A percentile compares a stretch with the other conserved stretches of the same genome.
These are phyloP conservation scores for Saccharomyces cerevisiae DNA, from an alignment of 805 yeast genomes.

Conservation along the genomic window DNA sequence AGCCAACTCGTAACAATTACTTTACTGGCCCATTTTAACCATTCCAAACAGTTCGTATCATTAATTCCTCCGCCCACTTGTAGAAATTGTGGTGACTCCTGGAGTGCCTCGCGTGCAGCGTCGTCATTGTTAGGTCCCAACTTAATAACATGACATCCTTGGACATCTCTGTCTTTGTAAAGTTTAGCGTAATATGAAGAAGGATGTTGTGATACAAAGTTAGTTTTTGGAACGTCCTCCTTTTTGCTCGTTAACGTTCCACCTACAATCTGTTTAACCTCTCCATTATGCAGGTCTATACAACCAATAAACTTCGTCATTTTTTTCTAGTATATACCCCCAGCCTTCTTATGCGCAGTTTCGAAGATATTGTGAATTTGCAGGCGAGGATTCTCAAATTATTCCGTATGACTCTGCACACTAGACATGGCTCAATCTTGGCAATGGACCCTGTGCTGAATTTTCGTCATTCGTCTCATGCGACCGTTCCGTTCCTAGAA, in stretches of 20 bases:
- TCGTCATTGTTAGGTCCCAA: constrained; percentile 74
- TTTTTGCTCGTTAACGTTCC: constrained; percentile 66
- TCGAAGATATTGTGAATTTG: not conserved
- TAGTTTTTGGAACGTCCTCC: constrained; percentile 47
- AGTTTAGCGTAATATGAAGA: constrained; percentile 67
- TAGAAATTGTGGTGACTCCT: constrained; percentile 60
- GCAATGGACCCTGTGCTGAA: not conserved
- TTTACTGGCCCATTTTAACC: constrained; percentile 79
- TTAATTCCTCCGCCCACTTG: constrained; percentile 95
- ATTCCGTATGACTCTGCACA: not conserved
- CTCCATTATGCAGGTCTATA: constrained; percentile 89
- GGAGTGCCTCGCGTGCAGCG: constrained; percentile 72
- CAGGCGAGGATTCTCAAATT: not conserved
- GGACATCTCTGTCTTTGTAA: constrained; percentile 49
- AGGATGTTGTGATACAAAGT: constrained; percentile 70
- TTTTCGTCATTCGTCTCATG: not conserved
- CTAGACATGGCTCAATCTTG: not conserved
- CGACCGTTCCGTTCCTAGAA: not conserved
- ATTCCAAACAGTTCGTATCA: constrained; percentile 57
- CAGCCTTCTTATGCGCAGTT: not conserved
- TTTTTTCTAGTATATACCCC: not conserved
- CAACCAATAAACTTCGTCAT: constrained; percentile 93
- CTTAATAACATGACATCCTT: constrained; percentile 89
- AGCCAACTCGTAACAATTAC: constrained; percentile 90
- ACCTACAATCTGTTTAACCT: constrained; percentile 95